Evolutionary conservation across 805 yeast species (phyloP), one percentile per base, ranked within the genome.

Genomic region (Suhomyces pyralidae): DNA sequence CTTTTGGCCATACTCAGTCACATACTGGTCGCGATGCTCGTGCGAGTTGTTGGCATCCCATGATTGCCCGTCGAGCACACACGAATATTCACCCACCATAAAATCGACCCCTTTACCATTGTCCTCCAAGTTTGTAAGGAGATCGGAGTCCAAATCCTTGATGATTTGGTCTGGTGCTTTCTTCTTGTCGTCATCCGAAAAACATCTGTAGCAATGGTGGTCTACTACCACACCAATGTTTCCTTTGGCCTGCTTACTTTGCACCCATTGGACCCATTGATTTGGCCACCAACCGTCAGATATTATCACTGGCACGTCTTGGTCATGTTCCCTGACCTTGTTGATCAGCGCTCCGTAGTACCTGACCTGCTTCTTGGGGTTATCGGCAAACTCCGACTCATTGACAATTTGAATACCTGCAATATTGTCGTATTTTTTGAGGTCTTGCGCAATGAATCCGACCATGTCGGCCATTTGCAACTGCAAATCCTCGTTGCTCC

Each of bases 201-300:
- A 91, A 62, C 97, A 90, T 45, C 97, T 79, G 71, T 93, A 93
- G 14, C 88, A 80, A 64, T 94, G 99, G 12, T 86, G 76, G 68
- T 94, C 99, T 40, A 93, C 76, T 0, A 92, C 81, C 7, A 90
- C 79, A 2, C 92, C 93, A 5, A 82, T 58, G 3, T 67, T 67
- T 4, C 69, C 68, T 2, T 68, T 61, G 14, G 64, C 55, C 43
- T 70, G 70, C 36, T 79, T 77, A 32, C 70, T 63, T 48, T 78
- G 78, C 7, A 90, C 67, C 85, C 87, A 88, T 55, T 83, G 73
- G 22, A 79, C 84, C 89, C 91, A 89, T 63, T 82, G 88, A 57
- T 81, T 80, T 5, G 94, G 81, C 85, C 90, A 86, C 98, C 98
- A 94, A 3, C 96, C 96, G 65, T 93, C 98, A 1, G 97, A 89